phyloP scores from a whole-genome alignment of 2,329 filamentous ascomycete species.

The Aspergillus alliaceus region DNA sequence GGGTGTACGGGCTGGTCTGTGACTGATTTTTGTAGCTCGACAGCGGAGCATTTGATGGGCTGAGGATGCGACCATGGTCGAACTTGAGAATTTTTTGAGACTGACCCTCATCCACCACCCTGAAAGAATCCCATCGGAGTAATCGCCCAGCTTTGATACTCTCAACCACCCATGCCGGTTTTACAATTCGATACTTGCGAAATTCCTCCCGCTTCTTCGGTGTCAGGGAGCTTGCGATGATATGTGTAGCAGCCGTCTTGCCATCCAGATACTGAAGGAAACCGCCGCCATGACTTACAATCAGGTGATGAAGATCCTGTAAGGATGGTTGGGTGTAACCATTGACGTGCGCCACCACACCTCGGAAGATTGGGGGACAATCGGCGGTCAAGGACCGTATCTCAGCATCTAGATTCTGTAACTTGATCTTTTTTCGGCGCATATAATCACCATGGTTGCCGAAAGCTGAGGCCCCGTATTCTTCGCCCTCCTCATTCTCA shows the following conservation, averaged over 20 bases:
- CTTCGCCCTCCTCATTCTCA: constrained; percentile 78
- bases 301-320: constrained; percentile 80
- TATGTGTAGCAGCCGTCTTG: constrained; percentile 94
- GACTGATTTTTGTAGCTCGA: constrained; percentile 78
- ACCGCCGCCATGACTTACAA: constrained; percentile 90
- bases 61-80: constrained; percentile 63
- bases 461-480: constrained; percentile 84
- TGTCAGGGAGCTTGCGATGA: constrained; percentile 85
- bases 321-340: constrained; percentile 95
- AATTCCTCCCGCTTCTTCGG: constrained; percentile 94
- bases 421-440: constrained; percentile 91
- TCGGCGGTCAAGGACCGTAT: constrained; percentile 67
- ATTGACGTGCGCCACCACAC: constrained; percentile 86
- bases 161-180: constrained; percentile 91
- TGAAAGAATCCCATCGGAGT: constrained; percentile 82
- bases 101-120: constrained; percentile 79
- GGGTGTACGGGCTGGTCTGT: constrained; percentile 78
- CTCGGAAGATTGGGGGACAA: constrained; percentile 84
- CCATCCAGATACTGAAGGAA: constrained; percentile 93
- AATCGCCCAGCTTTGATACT: constrained; percentile 79
- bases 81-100: constrained; percentile 75
- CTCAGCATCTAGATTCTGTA: constrained; percentile 89
- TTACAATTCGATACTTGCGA: constrained; percentile 82
- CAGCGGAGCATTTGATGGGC: constrained; percentile 61
- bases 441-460: constrained; percentile 92